Percentiles rank a stretch among this genome's conserved stretches.
phyloP scores from a whole-genome alignment of 2,329 filamentous ascomycete species.

The Colletotrichum theobromicola region DNA sequence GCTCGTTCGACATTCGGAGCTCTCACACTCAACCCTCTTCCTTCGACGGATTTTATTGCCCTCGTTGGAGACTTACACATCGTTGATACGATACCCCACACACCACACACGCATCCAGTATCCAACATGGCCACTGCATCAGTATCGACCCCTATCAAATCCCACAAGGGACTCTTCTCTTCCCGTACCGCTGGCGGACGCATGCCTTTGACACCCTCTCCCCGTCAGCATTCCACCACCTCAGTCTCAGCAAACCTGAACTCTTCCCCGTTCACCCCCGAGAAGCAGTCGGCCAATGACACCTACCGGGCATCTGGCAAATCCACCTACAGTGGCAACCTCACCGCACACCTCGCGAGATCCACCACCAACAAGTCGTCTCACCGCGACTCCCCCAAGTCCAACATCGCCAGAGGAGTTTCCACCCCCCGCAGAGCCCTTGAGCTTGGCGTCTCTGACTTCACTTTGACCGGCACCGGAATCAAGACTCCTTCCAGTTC shows the following conservation, averaged over 20 bases:
- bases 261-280: conserved; percentile 81
- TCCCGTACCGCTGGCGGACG: conserved; percentile 92
- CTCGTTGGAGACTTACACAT: conserved; percentile 46
- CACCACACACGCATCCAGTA: conserved; percentile 24
- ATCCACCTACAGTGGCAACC: conserved; percentile 81
- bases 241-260: conserved; percentile 57
- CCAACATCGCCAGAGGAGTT: conserved; percentile 82
- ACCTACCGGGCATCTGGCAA: conserved; percentile 59
- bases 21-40: conserved; percentile 36
- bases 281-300: conserved; percentile 59
- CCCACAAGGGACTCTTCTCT: conserved; percentile 91
- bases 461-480: conserved; percentile 86
- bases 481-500: conserved; percentile 64
- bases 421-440: conserved; percentile 82
- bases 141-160: conserved; percentile 92
- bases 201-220: conserved; percentile 93
- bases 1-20: conserved; percentile 52
- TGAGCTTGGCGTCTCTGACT: conserved; percentile 92
- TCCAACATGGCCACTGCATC: conserved; percentile 77
- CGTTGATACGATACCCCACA: conserved; percentile 36
- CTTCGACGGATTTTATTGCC: conserved; percentile 51
- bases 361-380: conserved; percentile 66
- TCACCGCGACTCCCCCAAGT: conserved; percentile 91
- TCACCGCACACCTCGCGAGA: conserved; percentile 80
- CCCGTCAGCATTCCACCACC: conserved; percentile 64